Evolutionary conservation across 2,329 filamentous ascomycete genomes (phyloP), one percentile per base, ranked within the genome.

Genomic region (Aureobasidium sp.): DNA sequence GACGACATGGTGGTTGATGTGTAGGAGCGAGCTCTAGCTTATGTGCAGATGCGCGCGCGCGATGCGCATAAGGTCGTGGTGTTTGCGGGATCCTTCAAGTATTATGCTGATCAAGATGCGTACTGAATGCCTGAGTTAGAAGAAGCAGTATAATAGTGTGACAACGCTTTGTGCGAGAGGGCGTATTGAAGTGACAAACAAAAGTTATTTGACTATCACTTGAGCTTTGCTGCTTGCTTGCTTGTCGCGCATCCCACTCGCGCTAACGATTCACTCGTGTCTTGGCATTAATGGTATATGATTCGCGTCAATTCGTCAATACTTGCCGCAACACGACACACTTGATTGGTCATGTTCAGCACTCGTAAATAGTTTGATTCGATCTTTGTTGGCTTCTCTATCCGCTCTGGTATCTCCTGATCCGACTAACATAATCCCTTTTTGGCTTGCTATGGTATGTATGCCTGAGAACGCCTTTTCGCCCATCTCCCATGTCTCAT

Each of bases 1-100:
- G 86, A 89, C 62, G 86, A 84, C 87, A 90, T 86, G 65, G 62
- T 73, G 59, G 34, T 11, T 27, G 34, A 32, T 34, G 45, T 50
- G 44, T 41, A 4, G 42, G 42, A 25, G 34, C 30, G 45, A 59
- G 57, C 42, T 59, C 54, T 50, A 50, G 36, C 44, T 27, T 41
- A 5, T 32, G 21, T 58, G 41, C 9, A 10, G 21, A 27, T 55
- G 39, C n/a, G 48, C 48, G 29, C 50, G 39, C 44, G 61, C 61
- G 44, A 32, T 59, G 52, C 48, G 39, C 41, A 62, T 39, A 50
- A 37, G 52, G 29, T 57, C 25, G 9, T 39, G 60, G 7, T 45
- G 44, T 30, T 41, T 42, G 16, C 15, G 34, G 16, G 4, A 15
- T 39, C 7, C 49, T 53, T 37, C 13, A 21, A 29, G 11, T 41